Conservation (phyloP, 2,329 filamentous ascomycete genomes). For the Talaromyces atroroseus region DNA sequence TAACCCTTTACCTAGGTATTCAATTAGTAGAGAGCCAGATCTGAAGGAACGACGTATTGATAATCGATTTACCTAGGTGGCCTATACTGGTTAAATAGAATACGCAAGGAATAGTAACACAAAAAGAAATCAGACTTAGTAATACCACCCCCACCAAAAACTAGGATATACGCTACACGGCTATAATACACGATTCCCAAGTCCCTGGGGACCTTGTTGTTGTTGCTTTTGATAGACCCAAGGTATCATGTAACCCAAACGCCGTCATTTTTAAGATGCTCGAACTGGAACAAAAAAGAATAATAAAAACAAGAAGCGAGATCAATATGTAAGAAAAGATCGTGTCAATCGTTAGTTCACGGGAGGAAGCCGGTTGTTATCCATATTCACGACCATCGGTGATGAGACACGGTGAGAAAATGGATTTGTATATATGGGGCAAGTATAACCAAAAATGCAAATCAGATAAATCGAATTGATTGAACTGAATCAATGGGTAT, state of each 20-base stretch:
- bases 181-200: background rate
- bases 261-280: background rate
- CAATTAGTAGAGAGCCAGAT: too few relatives aligned
- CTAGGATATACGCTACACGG: background rate
- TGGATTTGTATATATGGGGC: background rate
- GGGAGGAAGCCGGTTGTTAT: background rate
- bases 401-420: background rate
- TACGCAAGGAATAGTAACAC: background rate
- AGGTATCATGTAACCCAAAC: background rate
- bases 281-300: background rate
- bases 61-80: too few relatives aligned
- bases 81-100: too few relatives aligned
- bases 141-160: background rate
- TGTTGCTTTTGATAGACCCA: background rate
- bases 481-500: background rate
- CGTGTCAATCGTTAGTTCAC: background rate
- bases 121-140: background rate
- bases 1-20: too few relatives aligned
- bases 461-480: background rate
- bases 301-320: background rate
- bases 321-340: background rate
- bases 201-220: too few relatives aligned
- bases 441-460: background rate
- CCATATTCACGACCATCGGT: background rate
- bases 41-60: too few relatives aligned